Evolutionary conservation across 1,139 yeast genomes (phyloP).

Genomic region (Sugiyamaella neomexicana): DNA sequence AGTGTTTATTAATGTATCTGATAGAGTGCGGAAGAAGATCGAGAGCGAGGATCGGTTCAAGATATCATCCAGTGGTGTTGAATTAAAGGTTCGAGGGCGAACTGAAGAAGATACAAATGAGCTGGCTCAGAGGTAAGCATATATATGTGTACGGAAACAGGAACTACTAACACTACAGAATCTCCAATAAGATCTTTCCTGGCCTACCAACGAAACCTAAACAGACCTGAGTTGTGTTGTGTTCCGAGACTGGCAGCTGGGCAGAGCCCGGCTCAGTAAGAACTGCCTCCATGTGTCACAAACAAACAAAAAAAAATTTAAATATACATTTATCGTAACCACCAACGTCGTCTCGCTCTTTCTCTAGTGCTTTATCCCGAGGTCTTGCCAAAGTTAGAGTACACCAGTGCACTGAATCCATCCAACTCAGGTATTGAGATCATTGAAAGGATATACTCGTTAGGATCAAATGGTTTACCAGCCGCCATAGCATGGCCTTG

Average conservation of each 20-base stretch:
- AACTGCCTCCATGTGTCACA: too few relatives aligned
- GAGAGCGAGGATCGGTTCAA: constrained; percentile 22
- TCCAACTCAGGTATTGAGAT: constrained; percentile 64
- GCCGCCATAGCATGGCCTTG: constrained; percentile 61
- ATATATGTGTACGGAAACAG: not conserved
- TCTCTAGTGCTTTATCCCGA: not conserved
- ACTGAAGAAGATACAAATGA: constrained; percentile 21
- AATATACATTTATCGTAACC: too few relatives aligned
- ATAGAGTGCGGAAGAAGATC: constrained; percentile 21
- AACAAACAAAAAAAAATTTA: too few relatives aligned
- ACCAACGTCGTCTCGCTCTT: too few relatives aligned
- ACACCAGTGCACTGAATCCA: constrained; percentile 86
- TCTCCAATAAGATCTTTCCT: constrained; percentile 19
- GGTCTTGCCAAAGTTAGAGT: constrained; percentile 57
- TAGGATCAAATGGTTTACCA: constrained; percentile 49
- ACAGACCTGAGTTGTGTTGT: not conserved
- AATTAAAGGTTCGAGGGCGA: constrained; percentile 19
- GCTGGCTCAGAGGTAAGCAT: constrained; percentile 24
- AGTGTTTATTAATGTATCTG: constrained; percentile 18
- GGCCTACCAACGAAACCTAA: constrained; percentile 17
- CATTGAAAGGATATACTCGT: constrained; percentile 50
- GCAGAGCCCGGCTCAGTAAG: not conserved
- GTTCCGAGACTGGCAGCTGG: not conserved
- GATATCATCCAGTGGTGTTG: constrained; percentile 22
- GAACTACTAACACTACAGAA: constrained; percentile 9